Evolutionary conservation across 306 rosid species (phyloP), one percentile per base, ranked within the genome.

Genomic region (Begonia masoniana): DNA sequence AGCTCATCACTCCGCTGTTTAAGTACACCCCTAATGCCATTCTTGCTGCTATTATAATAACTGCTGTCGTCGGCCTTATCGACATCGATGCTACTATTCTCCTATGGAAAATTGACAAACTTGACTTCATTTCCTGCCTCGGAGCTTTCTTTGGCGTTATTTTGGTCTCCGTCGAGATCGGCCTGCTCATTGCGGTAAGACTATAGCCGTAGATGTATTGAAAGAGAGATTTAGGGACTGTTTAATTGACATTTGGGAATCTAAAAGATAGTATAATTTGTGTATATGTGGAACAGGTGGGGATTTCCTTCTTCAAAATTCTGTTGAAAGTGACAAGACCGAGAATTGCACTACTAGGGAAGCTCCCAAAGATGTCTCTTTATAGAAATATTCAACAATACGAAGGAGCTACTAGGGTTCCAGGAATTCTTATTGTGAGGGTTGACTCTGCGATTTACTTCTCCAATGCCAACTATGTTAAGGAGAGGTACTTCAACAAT

Each of bases 121-220:
- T 85, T 4, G 97, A 91, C 55, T 91, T 91, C 43, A 26, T 75
- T 7, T 91, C 88, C 13, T 91, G 97, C 71, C 69, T 91, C 69
- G 97, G 94, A 52, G 97, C 97, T 68, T 83, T 91, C 75, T 75
- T 82, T 31, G 97, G 95, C 6, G 97, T 91, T 15, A 58, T 91
- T 17, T 91, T 91, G 56, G 58, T 71, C 10, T 80, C 76, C 11
- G 91, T 91, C 12, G 95, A 82, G 72, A 78, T 85, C 15, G 95
- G 95, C 43, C 85, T 91, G 52, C 66, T 91, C 15, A 71, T 91
- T 26, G 91, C 94, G 43, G 93, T 82, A 79, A 50, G 8, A 39
- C 19, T 21, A 21, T 1, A 21, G 7, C 39, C 1, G 0, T 31
- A 31, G 7, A 21, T 7, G 39, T 31, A 5, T 31, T 4, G 39